Evolutionary conservation across 257 asterid species (phyloP), one percentile per base, ranked within the genome.

Genomic region (Oldenlandia corymbosa): DNA sequence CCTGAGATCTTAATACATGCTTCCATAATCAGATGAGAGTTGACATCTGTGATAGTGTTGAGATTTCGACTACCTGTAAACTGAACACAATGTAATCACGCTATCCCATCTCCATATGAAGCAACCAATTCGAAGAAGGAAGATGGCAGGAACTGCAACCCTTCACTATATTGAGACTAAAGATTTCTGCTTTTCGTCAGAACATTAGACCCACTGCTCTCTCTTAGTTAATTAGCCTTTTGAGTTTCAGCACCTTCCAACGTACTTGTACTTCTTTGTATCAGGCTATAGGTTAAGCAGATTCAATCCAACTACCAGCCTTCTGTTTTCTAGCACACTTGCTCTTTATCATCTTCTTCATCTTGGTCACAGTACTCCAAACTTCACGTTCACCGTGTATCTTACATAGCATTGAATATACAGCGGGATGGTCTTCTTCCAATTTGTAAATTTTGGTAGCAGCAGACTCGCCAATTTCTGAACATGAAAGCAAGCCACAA

Each of bases 231-330:
- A 54, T 11, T 12, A 14, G 39, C n/a, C n/a, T n/a, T n/a, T n/a
- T n/a, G n/a, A n/a, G n/a, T n/a, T n/a, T n/a, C 39, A 34, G 39
- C 39, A 34, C 4, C 6, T 34, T 9, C 9, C 9, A 34, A 34
- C 9, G 39, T 34, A 3, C 6, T 16, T 7, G 59, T 56, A 9
- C 61, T 17, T 56, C 18, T 13, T 21, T 27, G 24, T 43, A 60
- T 45, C 43, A 45, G 56, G 51, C 41, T 62, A 30, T 30, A n/a
- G n/a, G 10, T 13, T 28, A 43, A 7, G 46, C 12, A 61, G 67
- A 69, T 54, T 75, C 78, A 66, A 84, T 65, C 96, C 96, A 88
- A 70, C 96, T 88, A 7, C 87, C 78, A 49, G 88, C 92, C 75
- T 71, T 84, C 67, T 89, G 96, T 52, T 83, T 89, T 70, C 36